Base-by-base conservation (phyloP, 345 rosid genomes). In the Acer saccharum region DNA sequence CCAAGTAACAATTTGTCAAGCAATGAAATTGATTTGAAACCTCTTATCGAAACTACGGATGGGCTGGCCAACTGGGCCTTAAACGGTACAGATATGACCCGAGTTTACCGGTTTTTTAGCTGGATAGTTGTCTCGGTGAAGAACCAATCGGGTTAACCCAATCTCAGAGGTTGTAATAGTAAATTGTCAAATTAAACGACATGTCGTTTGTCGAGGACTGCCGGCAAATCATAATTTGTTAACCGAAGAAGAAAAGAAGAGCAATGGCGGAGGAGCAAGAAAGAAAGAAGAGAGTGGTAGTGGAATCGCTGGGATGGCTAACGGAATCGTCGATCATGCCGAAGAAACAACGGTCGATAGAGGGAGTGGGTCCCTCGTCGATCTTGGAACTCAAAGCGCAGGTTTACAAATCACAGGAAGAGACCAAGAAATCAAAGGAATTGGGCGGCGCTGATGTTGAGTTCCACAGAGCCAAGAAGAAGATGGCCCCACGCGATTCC, bases 241-340 rank as follows among this genome's bases (percentile, higher is more conserved):
- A 41, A 7, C 52, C 52, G 29, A 25, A 69, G 14, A 25, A 50
- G 41, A 16, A 48, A 11, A 46, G 50, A 46, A 27, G n/a, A n/a
- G n/a, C n/a, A n/a, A n/a, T n/a, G n/a, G n/a, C n/a, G n/a, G n/a
- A n/a, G n/a, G n/a, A n/a, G n/a, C n/a, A n/a, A n/a, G n/a, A n/a
- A n/a, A n/a, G n/a, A n/a, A n/a, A n/a, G n/a, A n/a, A n/a, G 86
- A 84, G 95, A 77, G 89, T 82, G 72, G 85, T 80, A 82, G 90
- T 86, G 81, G 99, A 96, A 82, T 94, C 98, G 43, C 76, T 92
- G 72, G 99, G 97, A 88, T 96, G 99, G 99, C 74, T 94, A 35
- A 94, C 97, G 83, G 98, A 96, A 75, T 96, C 98, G 2, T 79
- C 97, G 3, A 92, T 96, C 39, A 82, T 92, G 91, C 99, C 99